These are phyloP conservation scores for Huiozyma naganishii DNA, from an alignment of 805 yeast species.

Conservation along the genomic window DNA sequence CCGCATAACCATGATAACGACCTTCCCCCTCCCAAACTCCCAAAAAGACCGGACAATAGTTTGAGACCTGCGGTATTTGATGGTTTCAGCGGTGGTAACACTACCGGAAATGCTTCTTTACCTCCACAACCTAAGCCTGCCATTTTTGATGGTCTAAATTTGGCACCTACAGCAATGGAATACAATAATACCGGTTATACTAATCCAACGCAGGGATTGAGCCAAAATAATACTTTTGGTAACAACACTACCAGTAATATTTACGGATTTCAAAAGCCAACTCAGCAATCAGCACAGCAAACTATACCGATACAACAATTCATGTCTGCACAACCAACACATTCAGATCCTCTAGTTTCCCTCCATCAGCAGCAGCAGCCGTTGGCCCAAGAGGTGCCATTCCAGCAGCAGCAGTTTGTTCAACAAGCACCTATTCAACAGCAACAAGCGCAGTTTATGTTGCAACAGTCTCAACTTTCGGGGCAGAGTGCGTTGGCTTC, in stretches of 20 bases:
- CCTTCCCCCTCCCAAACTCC: conserved; percentile 27
- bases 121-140: conserved; percentile 13
- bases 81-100: conserved; percentile 7
- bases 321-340: neutral
- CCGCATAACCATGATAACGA: neutral
- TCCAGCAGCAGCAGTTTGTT: neutral
- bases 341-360: neutral
- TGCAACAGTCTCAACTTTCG: neutral
- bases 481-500: neutral
- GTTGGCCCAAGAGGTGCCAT: neutral
- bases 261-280: neutral
- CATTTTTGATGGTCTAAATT: conserved; percentile 14
- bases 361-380: neutral
- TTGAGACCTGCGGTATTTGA: conserved; percentile 30
- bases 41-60: conserved; percentile 28
- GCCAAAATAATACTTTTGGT: neutral
- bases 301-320: neutral
- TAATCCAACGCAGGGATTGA: conserved; percentile 7
- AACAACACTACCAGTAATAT: neutral
- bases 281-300: neutral
- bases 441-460: conserved; percentile 8
- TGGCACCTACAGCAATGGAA: conserved; percentile 14
- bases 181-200: conserved; percentile 5
- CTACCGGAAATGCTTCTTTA: conserved; percentile 6
- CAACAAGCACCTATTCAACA: conserved; percentile 12